These are phyloP conservation scores for Geum urbanum DNA, from an alignment of 306 rosid species.

Conservation along the genomic window DNA sequence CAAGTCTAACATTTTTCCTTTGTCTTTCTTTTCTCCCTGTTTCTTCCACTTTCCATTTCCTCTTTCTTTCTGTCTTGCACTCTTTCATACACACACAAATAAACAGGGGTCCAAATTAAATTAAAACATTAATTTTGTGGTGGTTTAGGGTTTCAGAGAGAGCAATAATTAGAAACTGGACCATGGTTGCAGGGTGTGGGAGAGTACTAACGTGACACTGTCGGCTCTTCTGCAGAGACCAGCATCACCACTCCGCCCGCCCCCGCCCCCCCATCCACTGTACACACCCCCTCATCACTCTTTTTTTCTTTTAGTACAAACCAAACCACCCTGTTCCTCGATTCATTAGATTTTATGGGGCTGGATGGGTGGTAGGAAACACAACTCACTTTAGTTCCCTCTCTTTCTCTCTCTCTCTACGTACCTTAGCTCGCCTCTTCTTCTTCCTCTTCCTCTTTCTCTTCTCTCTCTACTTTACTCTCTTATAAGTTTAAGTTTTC, in stretches of 20 bases:
- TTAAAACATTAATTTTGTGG: conserved; percentile 26
- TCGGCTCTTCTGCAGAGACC: conserved; percentile 57
- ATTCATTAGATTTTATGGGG: conserved; percentile 32
- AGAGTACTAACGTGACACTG: conserved; percentile 79
- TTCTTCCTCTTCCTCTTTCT: background rate
- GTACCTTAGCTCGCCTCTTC: background rate
- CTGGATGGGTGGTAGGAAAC: conserved; percentile 84
- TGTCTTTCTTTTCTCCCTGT: background rate
- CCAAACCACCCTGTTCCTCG: conserved; percentile 40
- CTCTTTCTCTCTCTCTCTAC: background rate
- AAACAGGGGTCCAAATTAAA: background rate
- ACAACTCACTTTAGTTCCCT: conserved; percentile 19
- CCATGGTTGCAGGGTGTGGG: conserved; percentile 53
- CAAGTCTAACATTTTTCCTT: conserved; percentile 12
- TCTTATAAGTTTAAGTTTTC: conserved; percentile 5
- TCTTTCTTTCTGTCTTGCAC: conserved; percentile 14
- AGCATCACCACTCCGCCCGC: conserved; percentile 14
- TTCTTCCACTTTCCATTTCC: background rate
- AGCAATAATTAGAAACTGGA: conserved; percentile 64
- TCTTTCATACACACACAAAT: conserved; percentile 14
- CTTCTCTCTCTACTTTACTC: conserved; percentile 17
- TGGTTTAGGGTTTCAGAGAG: conserved; percentile 45
- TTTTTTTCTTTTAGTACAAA: conserved; percentile 24
- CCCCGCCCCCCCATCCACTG: background rate
- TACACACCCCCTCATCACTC: conserved; percentile 28